Percentiles rank a stretch among this genome's conserved stretches.
Evolutionary conservation across 352 stramenopile species (phyloP).

Genomic region (Phytophthora hybrid): DNA sequence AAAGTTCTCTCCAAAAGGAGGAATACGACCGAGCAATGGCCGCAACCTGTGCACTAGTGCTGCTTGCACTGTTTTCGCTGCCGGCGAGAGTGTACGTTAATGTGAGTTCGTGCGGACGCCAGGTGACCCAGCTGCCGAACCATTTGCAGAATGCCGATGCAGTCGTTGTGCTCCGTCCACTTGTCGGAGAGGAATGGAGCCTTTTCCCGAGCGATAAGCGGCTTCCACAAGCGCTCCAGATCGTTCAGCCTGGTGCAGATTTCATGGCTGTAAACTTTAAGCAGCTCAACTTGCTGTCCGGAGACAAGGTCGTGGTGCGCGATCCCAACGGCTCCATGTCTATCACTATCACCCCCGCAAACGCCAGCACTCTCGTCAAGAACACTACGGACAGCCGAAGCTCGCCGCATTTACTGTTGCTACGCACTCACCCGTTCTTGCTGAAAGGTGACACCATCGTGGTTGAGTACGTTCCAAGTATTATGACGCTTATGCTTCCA

Average conservation of each 20-base stretch:
- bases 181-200: constrained; percentile 31
- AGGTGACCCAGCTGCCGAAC: not conserved
- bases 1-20: too few relatives aligned
- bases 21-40: not conserved
- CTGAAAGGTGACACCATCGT: constrained; percentile 44
- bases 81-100: constrained; percentile 20
- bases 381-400: constrained; percentile 6
- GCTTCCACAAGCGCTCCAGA: constrained; percentile 21
- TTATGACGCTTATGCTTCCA: constrained; percentile 54
- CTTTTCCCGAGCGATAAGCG: constrained; percentile 21
- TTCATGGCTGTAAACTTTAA: constrained; percentile 47
- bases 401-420: constrained; percentile 28
- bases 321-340: constrained; percentile 21
- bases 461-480: constrained; percentile 64
- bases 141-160: constrained; percentile 26
- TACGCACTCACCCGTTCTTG: constrained; percentile 60
- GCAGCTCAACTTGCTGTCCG: constrained; percentile 34
- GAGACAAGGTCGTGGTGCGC: constrained; percentile 43
- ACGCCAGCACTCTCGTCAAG: constrained; percentile 17
- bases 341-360: constrained; percentile 22
- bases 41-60: constrained; percentile 2
- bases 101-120: constrained; percentile 12
- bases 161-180: constrained; percentile 27
- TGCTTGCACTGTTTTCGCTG: constrained; percentile 32
- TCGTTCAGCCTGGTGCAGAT: constrained; percentile 29